Base-by-base conservation (phyloP, 345 rosid genomes). In the Tarenaya hassleriana region DNA sequence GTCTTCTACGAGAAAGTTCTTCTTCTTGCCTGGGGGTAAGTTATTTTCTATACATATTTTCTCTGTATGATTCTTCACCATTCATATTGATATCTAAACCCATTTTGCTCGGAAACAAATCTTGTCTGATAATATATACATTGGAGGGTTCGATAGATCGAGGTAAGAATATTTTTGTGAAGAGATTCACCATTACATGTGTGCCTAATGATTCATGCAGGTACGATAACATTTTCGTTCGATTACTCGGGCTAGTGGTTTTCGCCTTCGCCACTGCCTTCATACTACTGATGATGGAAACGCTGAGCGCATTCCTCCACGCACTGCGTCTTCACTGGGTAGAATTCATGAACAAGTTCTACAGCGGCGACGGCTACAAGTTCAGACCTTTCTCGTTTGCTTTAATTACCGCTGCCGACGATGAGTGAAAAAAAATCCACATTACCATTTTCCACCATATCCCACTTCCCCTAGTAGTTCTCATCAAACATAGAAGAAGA, bases 321-420 rank as follows among this genome's bases (percentile, higher is more conserved):
- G 95, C 98, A 10, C 58, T 91, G 74, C 96, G 96, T 75, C 98
- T 91, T 56, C 98, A 91, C 47, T 87, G 98, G 98, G 94, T 87
- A 33, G 98, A 91, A 54, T 91, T 82, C 62, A 92, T 84, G 73
- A 77, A 68, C 21, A 91, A 91, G 69, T 87, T 91, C 81, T 91
- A 82, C 83, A 50, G 77, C 17, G 98, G 98, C 7, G 96, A 91
- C 50, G 96, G 98, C 69, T 81, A 88, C 77, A 91, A 91, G 69
- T 87, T 91, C 80, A 81, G 38, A 69, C 96, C 96, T 34, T 83
- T 91, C 71, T 76, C 90, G 8, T 91, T 91, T 61, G 75, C 96
- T 16, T 55, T 67, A 21, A 53, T 88, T 63, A 34, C 67, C 7
- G 90, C 78, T 33, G 29, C 2, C 29, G 97, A 89, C 17, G 86